Evolutionary conservation across 805 yeast genomes (phyloP).

Genomic region (Kurtzmaniella fragi): DNA sequence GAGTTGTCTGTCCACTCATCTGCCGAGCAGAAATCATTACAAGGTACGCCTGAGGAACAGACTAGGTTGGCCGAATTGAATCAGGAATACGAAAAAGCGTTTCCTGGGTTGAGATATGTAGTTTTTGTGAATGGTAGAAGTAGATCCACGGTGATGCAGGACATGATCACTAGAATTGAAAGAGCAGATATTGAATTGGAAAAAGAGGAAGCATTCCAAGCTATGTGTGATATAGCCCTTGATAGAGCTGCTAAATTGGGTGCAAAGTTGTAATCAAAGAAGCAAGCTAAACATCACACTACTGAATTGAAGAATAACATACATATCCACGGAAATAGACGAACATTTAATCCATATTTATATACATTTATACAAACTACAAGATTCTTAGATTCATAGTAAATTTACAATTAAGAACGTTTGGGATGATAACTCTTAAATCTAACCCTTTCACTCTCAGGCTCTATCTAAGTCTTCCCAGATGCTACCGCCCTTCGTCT

Average conservation of each 20-base stretch:
- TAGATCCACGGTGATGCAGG: slow-evolving; percentile 56
- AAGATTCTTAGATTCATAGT: no score
- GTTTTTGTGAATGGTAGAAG: slow-evolving; percentile 85
- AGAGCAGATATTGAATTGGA: slow-evolving; percentile 53
- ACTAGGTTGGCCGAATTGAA: slow-evolving; percentile 49
- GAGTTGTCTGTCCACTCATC: slow-evolving; percentile 61
- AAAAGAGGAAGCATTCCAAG: slow-evolving; percentile 63
- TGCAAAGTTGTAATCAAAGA: slow-evolving; percentile 20
- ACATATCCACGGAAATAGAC: neutral
- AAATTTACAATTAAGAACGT: no score
- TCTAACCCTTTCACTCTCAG: no score
- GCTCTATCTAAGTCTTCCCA: no score
- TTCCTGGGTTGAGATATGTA: slow-evolving; percentile 74
- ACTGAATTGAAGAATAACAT: neutral
- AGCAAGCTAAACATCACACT: neutral
- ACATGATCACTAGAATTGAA: slow-evolving; percentile 56
- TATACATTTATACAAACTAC: no score
- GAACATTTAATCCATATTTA: neutral
- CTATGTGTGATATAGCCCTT: slow-evolving; percentile 88
- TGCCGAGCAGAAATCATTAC: slow-evolving; percentile 65
- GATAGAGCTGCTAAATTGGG: slow-evolving; percentile 64
- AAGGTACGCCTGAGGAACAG: slow-evolving; percentile 42
- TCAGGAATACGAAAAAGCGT: slow-evolving; percentile 52
- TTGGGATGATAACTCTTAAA: no score
- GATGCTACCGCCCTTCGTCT: no score